These are phyloP conservation scores for Pinguiococcus pyrenoidosus DNA, from an alignment of 108 stramenopile genomes.

Conservation along the genomic window DNA sequence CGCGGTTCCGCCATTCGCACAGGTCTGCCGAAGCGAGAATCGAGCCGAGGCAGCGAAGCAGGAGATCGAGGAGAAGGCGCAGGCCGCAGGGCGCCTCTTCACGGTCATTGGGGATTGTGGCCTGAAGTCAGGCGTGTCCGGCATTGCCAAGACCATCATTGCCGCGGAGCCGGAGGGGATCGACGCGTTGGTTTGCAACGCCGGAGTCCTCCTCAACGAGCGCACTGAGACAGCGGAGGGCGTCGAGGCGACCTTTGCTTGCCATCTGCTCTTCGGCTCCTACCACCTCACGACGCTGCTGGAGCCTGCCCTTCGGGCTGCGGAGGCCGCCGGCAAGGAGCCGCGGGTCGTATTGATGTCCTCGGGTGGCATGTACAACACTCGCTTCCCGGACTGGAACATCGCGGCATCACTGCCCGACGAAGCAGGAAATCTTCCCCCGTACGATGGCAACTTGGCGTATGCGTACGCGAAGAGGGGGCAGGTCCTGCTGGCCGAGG, in stretches of 20 bases:
- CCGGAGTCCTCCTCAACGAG: constrained; percentile 69
- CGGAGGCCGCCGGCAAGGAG: constrained; percentile 26
- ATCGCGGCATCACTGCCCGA: constrained; percentile 39
- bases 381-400: constrained; percentile 69
- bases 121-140: constrained; percentile 46
- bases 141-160: constrained; percentile 41
- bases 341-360: constrained; percentile 45
- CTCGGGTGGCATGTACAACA: constrained; percentile 74
- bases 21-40: constrained; percentile 67
- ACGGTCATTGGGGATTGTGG: constrained; percentile 48
- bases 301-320: constrained; percentile 42
- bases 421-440: too few species aligned
- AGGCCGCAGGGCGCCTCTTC: constrained; percentile 36
- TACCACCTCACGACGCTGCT: constrained; percentile 58
- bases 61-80: constrained; percentile 45
- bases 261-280: constrained; percentile 60
- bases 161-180: constrained; percentile 47
- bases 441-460: constrained; percentile 66
- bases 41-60: constrained; percentile 56
- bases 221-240: constrained; percentile 58
- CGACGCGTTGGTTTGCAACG: constrained; percentile 76
- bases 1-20: too few species aligned
- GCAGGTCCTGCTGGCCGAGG: constrained; percentile 70
- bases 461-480: constrained; percentile 81
- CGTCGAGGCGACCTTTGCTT: constrained; percentile 69